Base-by-base conservation (phyloP, 176 grass and related monocot species). In the Carex cristatella region DNA sequence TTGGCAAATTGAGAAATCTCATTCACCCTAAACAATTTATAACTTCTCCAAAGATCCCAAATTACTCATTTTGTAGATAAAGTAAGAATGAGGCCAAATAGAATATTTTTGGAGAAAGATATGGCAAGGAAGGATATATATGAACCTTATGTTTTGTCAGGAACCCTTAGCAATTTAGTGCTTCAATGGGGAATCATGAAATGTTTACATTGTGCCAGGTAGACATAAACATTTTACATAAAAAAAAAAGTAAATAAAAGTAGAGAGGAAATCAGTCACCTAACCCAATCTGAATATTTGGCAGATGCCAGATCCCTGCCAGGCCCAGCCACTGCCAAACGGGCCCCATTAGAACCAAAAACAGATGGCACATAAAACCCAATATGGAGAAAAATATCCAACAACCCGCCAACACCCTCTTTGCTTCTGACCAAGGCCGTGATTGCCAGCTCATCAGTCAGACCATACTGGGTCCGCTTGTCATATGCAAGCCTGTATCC, bases 281-380 rank as follows among this genome's bases (percentile, higher is more conserved):
- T 88, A 30, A 82, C 88, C 95, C 93, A 98, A 8, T 92, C 23
- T 13, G 93, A 86, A 62, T 92, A 93, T 87, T 98, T 98, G 53
- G 89, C 93, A 14, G 77, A 81, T 15, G 93, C 89, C 0, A 87
- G 81, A 0, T 90, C 85, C 83, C 95, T 93, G 30, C 93, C 88
- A 40, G 28, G 82, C 3, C 93, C 93, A 42, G 88, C 85, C 12
- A 95, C 88, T 2, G 91, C 95, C 28, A 98, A 73, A 15, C 55
- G 89, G 4, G 93, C 93, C 51, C 89, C 92, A 3, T 7, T 62
- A 51, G 77, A 74, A 18, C 91, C 91, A 6, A 93, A 98, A 40
- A 81, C 83, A 65, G 86, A 88, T 1, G 93, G 93, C 1, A 86
- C 3, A 66, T 92, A 95, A 12, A 80, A 79, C 4, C 83, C 95